phyloP scores from a whole-genome alignment of 108 stramenopile genomes.

The Nitzschia sp. region DNA sequence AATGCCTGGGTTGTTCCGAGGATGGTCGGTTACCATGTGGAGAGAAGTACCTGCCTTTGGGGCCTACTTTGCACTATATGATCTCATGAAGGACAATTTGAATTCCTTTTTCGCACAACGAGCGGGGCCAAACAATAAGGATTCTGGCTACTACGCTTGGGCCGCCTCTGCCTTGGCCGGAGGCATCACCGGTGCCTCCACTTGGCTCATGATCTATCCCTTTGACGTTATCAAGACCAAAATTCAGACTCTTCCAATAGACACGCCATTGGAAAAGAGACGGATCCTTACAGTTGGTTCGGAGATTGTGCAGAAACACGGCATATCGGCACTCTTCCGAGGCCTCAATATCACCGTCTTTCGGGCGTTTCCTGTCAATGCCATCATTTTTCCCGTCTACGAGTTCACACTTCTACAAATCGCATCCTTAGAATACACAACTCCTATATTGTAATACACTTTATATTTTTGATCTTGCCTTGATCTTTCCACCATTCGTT shows the following conservation, averaged over 20 bases:
- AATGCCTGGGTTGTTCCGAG: constrained; percentile 65
- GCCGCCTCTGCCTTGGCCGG: constrained; percentile 80
- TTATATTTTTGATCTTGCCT: too few relatives aligned
- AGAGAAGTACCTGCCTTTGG: constrained; percentile 92
- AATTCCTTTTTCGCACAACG: constrained; percentile 38
- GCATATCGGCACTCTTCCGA: constrained; percentile 72
- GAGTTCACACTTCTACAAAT: constrained; percentile 68
- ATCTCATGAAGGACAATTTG: constrained; percentile 59
- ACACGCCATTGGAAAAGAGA: constrained; percentile 37
- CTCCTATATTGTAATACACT: not conserved
- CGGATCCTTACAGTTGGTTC: constrained; percentile 15
- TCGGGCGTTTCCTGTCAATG: constrained; percentile 94
- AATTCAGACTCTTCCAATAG: constrained; percentile 76
- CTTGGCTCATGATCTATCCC: constrained; percentile 89
- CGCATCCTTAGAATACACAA: constrained; percentile 8
- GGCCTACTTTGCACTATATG: constrained; percentile 87
- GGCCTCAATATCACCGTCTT: constrained; percentile 83
- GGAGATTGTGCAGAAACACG: constrained; percentile 60
- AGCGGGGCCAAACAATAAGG: constrained; percentile 7
- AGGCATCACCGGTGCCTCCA: constrained; percentile 79
- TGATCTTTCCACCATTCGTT: too few relatives aligned
- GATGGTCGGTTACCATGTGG: constrained; percentile 67
- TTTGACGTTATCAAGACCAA: constrained; percentile 88
- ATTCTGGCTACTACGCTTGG: constrained; percentile 45
- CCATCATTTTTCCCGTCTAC: constrained; percentile 88